A percentile compares a stretch with the other conserved stretches of the same genome.
Evolutionary conservation across 257 asterid genomes (phyloP).

Genomic region (Primulina huaijiensis): DNA sequence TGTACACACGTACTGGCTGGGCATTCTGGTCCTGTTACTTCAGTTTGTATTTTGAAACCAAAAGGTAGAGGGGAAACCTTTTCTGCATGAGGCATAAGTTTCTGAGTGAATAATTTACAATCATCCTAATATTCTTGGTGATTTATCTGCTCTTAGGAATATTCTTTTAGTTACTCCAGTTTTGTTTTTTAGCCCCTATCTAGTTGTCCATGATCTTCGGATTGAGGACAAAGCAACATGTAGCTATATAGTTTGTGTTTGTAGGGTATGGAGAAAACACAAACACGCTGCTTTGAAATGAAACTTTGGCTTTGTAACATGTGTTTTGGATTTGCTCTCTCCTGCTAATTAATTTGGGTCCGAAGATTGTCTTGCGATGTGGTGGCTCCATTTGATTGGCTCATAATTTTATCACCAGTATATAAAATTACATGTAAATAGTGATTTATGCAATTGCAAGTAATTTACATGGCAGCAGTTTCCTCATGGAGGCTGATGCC

Average conservation of each 20-base stretch:
- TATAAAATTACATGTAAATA: not conserved
- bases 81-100: not conserved
- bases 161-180: not conserved
- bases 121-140: not conserved
- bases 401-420: not conserved
- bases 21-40: slow-evolving; percentile 76
- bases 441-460: not conserved
- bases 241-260: not conserved
- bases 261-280: not conserved
- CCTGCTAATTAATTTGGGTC: not conserved
- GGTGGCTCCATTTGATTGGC: not conserved
- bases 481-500: not conserved
- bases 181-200: not conserved
- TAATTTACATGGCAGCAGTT: slow-evolving; percentile 12
- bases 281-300: not conserved
- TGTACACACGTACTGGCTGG: slow-evolving; percentile 84
- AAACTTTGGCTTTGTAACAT: not conserved
- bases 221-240: not conserved
- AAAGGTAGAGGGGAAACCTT: slow-evolving; percentile 43
- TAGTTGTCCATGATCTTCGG: not conserved
- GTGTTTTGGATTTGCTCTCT: not conserved
- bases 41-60: slow-evolving; percentile 61
- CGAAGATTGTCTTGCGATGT: not conserved
- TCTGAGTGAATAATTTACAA: not conserved
- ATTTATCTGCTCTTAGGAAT: slow-evolving; percentile 1